Base-by-base conservation (phyloP, 257 asterid species). In the Plantago major region DNA sequence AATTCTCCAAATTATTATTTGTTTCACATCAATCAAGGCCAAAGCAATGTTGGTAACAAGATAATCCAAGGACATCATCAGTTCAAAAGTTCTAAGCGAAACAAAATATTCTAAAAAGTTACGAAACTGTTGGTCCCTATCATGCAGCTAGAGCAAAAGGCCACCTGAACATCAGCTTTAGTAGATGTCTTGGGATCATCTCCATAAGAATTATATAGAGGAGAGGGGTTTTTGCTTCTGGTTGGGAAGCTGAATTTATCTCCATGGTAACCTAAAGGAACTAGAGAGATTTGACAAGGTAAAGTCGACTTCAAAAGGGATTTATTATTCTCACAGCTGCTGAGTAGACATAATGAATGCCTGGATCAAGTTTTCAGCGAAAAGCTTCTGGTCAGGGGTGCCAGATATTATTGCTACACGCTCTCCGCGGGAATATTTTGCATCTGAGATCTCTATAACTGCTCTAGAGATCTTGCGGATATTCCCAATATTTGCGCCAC, bases 381-480 rank as follows among this genome's bases (percentile, higher is more conserved):
- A 71, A 46, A 86, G 94, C 82, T 91, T 86, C 84, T 91, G 89
- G 50, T 88, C 98, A 48, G 80, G n/a, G 59, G 93, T 86, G 62
- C 98, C 98, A 18, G 95, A 81, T 68, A 91, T 81, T 58, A 86
- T 37, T 66, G 98, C 98, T 70, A 91, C 71, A 12, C 88, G 95
- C 64, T 91, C 96, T 58, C 94, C 95, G 60, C 94, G 83, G 67
- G 94, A 85, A 58, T 91, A 81, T 75, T 76, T 88, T 68, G 94
- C 74, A 65, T 91, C 96, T 52, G 79, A 65, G 63, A 91, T 75
- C 78, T 91, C 96, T 49, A 91, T 57, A 59, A 73, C 76, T 26
- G 98, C 98, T 70, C 98, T 96, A 67, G 96, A 91, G 82, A 91
- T 86, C 94, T 88, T 84, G 18, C 96, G 90, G 58, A 91, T 86